Evolutionary conservation across 2,329 filamentous ascomycete genomes (phyloP), one percentile per base, ranked within the genome.

Genomic region (Fusarium decemcellulare): DNA sequence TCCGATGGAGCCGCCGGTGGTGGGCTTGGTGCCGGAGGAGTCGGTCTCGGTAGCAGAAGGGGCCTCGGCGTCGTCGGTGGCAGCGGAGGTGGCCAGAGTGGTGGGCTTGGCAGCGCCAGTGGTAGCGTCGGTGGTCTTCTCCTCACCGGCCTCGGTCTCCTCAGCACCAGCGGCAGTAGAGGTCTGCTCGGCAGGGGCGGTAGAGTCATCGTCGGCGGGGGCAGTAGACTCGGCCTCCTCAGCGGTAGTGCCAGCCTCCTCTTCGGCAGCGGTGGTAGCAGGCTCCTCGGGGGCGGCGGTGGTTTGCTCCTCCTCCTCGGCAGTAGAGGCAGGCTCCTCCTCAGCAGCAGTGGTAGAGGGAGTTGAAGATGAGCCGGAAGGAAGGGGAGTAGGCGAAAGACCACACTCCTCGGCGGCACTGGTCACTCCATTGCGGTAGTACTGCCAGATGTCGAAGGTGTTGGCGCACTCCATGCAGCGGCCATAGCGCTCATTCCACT

Each of bases 401-500:
- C 74, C 74, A 34, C 81, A 83, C 8, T 61, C 40, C 6, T 67
- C 47, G 7, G 78, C 83, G 4, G 75, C 77, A 15, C 50, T 70
- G n/a, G 71, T 75, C 27, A 85, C 68, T 0, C 77, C 75, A 43
- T 62, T 71, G 11, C 82, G 77, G 64, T 85, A 85, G 74, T 80
- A 80, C 44, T 76, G 70, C 83, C 83, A 85, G 71, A 84, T 83
- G 59, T 81, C 76, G 58, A 78, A 76, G 44, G 82, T 81, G 43
- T 82, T 78, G 16, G 83, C 78, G 68, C 83, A 85, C 44, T 78
- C 70, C 46, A 85, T 77, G 61, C 83, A 85, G 11, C 76, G 77
- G 15, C 78, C 74, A 70, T 84, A 84, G 61, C 79, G 74, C 11
- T 74, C 74, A 16, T 78, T 69, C 77, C 84, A 85, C 39, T 74